A percentile compares a stretch with the other conserved stretches of the same genome.
Evolutionary conservation across 768 basidiomycete species (phyloP).

Genomic region (Crassisporium funariophilum): DNA sequence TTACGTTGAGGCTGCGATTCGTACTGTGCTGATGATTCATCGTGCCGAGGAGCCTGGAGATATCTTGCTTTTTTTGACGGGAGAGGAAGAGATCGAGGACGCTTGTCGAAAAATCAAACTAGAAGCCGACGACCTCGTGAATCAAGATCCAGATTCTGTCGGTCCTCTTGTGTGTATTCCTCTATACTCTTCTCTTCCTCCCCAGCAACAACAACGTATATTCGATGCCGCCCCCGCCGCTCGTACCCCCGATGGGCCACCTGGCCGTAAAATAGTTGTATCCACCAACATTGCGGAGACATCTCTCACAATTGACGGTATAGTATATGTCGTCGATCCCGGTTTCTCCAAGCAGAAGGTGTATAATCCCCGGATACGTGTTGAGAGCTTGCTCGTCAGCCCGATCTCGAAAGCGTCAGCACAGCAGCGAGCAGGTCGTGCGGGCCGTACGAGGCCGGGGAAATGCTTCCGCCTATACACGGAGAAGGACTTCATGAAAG

Average conservation of each 20-base stretch:
- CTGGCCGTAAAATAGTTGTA: constrained; percentile 91
- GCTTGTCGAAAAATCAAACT: constrained; percentile 90
- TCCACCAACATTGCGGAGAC: constrained; percentile 99
- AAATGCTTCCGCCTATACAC: constrained; percentile 98
- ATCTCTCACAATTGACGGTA: constrained; percentile 95
- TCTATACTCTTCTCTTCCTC: constrained; percentile 92
- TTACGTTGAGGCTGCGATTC: constrained; percentile 96
- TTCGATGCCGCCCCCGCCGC: constrained; percentile 86
- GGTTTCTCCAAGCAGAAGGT: constrained; percentile 98
- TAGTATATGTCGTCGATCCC: constrained; percentile 98
- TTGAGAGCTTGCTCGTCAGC: constrained; percentile 89
- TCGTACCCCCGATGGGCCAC: constrained; percentile 63
- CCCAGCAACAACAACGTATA: constrained; percentile 93
- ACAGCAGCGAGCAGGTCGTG: constrained; percentile 94
- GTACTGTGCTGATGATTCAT: constrained; percentile 96
- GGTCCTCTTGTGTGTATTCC: constrained; percentile 92
- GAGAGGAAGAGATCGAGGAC: constrained; percentile 98
- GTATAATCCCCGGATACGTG: constrained; percentile 96
- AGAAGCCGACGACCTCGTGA: constrained; percentile 83
- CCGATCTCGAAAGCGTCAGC: constrained; percentile 98
- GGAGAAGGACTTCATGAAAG: constrained; percentile 94
- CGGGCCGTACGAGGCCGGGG: constrained; percentile 93
- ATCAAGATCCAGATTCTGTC: constrained; percentile 69
- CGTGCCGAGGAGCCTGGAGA: constrained; percentile 94
- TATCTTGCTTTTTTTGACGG: constrained; percentile 92